Percentiles rank a stretch among this genome's conserved stretches.
Conservation (phyloP, 2,329 filamentous ascomycete species). For the Colletotrichum sojae region DNA sequence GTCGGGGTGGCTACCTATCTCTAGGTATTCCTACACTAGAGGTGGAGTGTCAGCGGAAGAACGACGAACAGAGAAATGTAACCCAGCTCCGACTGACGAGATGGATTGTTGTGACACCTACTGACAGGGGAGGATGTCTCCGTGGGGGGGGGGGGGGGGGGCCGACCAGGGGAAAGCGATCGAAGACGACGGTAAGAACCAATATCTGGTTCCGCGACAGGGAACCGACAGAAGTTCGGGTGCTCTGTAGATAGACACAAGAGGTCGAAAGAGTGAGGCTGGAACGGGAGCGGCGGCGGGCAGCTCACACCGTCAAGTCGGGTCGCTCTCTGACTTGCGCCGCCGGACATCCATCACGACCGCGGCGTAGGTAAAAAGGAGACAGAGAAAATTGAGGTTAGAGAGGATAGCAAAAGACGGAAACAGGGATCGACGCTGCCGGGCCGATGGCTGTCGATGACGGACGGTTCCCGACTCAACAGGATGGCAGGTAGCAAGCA, state of each 20-base stretch:
- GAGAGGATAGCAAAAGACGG: neutral
- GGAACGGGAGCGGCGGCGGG: slow-evolving; percentile 14
- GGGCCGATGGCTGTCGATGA: slow-evolving; percentile 19
- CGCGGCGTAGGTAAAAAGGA: no score
- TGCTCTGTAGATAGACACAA: no score
- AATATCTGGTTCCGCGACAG: no score
- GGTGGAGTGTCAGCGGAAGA: neutral
- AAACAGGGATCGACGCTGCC: slow-evolving; percentile 16
- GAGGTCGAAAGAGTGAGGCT: neutral
- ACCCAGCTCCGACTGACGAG: slow-evolving; percentile 24
- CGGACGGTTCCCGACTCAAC: slow-evolving; percentile 32
- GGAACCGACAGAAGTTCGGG: no score
- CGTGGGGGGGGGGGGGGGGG: neutral
- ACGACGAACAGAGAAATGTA: no score
- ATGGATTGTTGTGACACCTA: slow-evolving; percentile 19
- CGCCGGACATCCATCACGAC: no score
- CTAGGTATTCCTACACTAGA: neutral
- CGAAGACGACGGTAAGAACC: neutral
- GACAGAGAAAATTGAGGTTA: no score
- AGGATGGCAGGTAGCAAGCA: slow-evolving; percentile 30
- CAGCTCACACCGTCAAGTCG: neutral
- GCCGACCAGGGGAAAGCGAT: neutral
- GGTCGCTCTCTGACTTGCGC: neutral
- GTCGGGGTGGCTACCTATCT: neutral
- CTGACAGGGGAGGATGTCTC: slow-evolving; percentile 18